Conservation (phyloP, 2,329 filamentous ascomycete species). For the Colletotrichum eleusines region DNA sequence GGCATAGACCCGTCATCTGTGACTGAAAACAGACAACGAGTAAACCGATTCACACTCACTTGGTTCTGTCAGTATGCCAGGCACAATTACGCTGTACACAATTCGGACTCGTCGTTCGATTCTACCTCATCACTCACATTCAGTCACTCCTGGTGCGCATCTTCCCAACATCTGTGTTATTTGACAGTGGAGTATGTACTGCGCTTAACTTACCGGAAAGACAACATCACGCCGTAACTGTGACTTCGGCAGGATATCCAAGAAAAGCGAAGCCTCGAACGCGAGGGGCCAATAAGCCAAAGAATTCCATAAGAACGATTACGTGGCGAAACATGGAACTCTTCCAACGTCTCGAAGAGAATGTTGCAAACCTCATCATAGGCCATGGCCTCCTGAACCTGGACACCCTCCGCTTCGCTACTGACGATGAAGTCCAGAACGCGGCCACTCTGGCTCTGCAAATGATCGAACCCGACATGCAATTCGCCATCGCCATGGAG, state of each 20-base stretch:
- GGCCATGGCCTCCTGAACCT: conserved; percentile 29
- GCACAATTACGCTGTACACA: neutral
- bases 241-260: neutral
- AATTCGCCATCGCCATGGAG: conserved; percentile 28
- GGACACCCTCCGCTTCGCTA: conserved; percentile 2
- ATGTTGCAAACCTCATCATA: conserved; percentile 33
- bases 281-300: neutral
- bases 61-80: neutral
- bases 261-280: neutral
- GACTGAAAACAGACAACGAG: neutral
- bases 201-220: too few species aligned
- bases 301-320: neutral
- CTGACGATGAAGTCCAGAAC: conserved; percentile 20
- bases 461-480: conserved; percentile 21
- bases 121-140: neutral
- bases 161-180: too few species aligned
- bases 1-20: neutral
- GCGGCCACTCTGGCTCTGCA: conserved; percentile 28
- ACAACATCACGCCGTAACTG: neutral
- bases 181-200: too few species aligned
- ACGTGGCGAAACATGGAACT: conserved; percentile 29
- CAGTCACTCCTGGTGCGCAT: neutral
- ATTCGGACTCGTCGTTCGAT: neutral
- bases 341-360: conserved; percentile 33
- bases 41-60: neutral